These are phyloP conservation scores for Boletus tylopilopsis DNA, from an alignment of 768 basidiomycete genomes.

Conservation along the genomic window DNA sequence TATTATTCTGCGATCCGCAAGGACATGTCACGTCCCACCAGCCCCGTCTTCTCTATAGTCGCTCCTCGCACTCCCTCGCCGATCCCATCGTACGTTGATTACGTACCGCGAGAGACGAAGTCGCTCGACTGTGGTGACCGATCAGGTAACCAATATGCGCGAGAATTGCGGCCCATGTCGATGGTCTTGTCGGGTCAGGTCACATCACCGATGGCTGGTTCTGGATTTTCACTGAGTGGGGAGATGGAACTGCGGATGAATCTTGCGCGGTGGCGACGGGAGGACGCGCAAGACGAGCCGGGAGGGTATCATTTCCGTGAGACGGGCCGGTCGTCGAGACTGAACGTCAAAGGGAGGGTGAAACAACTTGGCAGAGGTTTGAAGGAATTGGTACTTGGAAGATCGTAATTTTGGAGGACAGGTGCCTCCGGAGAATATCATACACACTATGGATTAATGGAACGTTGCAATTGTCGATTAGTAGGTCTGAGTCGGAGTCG, in stretches of 20 bases:
- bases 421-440: neutral
- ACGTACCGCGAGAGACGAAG: constrained; percentile 29
- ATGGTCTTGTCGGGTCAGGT: constrained; percentile 22
- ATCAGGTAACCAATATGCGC: constrained; percentile 15
- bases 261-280: constrained; percentile 37
- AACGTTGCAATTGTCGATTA: too few relatives aligned
- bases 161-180: constrained; percentile 28
- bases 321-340: constrained; percentile 19
- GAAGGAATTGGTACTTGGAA: constrained; percentile 30
- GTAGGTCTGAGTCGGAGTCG: too few relatives aligned
- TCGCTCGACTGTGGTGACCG: constrained; percentile 29
- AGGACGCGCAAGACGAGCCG: constrained; percentile 29
- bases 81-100: constrained; percentile 20
- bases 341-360: constrained; percentile 25
- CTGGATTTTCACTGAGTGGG: constrained; percentile 56
- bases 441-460: neutral
- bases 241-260: constrained; percentile 59
- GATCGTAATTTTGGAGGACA: constrained; percentile 10
- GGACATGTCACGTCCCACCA: constrained; percentile 41
- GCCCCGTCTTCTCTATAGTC: constrained; percentile 27
- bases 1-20: constrained; percentile 54
- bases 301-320: constrained; percentile 31
- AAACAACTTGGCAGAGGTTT: constrained; percentile 29
- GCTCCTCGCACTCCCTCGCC: constrained; percentile 27
- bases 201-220: constrained; percentile 13